These are phyloP conservation scores for Amaranthus palmeri DNA, from an alignment of 148 eudicot species.

Conservation along the genomic window DNA sequence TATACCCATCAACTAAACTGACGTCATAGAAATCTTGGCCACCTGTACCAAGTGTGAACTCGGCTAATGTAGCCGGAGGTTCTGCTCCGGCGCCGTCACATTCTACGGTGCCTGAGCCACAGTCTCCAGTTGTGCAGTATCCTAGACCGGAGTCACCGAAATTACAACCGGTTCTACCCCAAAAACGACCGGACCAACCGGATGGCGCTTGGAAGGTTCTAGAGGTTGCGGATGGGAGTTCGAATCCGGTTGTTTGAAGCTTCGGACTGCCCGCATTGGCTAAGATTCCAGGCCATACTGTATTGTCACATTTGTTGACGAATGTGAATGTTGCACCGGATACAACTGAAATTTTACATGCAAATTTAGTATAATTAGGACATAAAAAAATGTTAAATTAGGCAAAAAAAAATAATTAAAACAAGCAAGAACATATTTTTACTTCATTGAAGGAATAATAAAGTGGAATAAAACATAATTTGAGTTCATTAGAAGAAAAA, in stretches of 20 bases:
- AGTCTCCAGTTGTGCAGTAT: constrained; percentile 70
- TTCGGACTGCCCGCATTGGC: constrained; percentile 71
- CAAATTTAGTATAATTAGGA: background rate
- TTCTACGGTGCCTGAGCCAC: constrained; percentile 71
- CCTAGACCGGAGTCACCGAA: constrained; percentile 43
- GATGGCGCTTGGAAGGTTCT: constrained; percentile 65
- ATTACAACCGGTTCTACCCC: constrained; percentile 82
- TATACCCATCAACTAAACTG: constrained; percentile 89
- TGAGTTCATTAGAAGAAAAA: too few relatives aligned
- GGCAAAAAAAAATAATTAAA: too few relatives aligned
- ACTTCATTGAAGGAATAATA: too few relatives aligned
- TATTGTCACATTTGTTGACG: constrained; percentile 60
- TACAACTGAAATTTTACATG: constrained; percentile 24
- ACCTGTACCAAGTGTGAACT: constrained; percentile 63
- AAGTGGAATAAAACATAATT: too few relatives aligned
- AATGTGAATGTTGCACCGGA: constrained; percentile 62
- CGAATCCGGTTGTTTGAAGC: constrained; percentile 75
- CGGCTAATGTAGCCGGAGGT: constrained; percentile 81
- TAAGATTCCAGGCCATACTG: constrained; percentile 86
- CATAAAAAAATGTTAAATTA: background rate
- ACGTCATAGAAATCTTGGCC: constrained; percentile 84
- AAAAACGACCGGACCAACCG: constrained; percentile 95
- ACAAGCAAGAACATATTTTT: too few relatives aligned
- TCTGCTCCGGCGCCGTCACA: constrained; percentile 80
- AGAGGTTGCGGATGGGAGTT: constrained; percentile 51